Conservation (phyloP, 306 rosid genomes). For the Trichosanthes truncata region DNA sequence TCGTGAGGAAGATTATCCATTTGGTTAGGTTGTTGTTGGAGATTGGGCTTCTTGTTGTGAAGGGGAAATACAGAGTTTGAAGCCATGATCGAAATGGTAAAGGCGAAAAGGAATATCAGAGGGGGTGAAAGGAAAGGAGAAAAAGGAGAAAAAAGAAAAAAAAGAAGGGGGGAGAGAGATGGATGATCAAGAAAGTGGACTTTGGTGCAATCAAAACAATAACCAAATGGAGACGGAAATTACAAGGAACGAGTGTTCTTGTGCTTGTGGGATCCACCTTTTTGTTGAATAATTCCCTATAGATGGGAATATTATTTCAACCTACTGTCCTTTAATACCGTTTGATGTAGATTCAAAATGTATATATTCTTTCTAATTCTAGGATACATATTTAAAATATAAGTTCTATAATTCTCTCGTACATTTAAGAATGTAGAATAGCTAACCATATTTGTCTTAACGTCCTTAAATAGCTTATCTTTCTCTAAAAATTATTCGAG, state of each 20-base stretch:
- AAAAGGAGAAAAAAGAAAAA: background rate
- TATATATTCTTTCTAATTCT: background rate
- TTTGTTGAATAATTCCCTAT: conserved; percentile 9
- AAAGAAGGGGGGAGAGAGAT: too few relatives aligned
- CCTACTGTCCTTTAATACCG: background rate
- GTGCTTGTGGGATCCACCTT: conserved; percentile 14
- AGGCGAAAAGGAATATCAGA: background rate
- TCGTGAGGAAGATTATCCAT: conserved; percentile 21
- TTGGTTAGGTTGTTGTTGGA: background rate
- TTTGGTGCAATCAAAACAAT: background rate
- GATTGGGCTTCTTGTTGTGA: conserved; percentile 11
- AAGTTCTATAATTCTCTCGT: too few relatives aligned
- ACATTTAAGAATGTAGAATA: too few relatives aligned
- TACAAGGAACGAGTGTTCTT: conserved; percentile 15
- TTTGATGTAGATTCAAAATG: too few relatives aligned
- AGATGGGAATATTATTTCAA: background rate
- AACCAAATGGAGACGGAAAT: conserved; percentile 17
- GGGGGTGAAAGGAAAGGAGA: background rate
- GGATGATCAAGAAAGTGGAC: background rate
- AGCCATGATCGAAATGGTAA: conserved; percentile 10
- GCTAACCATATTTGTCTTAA: too few relatives aligned
- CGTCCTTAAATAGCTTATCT: too few relatives aligned
- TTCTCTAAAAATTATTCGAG: too few relatives aligned
- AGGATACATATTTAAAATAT: too few relatives aligned
- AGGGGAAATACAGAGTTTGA: conserved; percentile 5